Evolutionary conservation across 1,284 basidiomycete genomes (phyloP).

Genomic region (Sporisorium scitamineum): DNA sequence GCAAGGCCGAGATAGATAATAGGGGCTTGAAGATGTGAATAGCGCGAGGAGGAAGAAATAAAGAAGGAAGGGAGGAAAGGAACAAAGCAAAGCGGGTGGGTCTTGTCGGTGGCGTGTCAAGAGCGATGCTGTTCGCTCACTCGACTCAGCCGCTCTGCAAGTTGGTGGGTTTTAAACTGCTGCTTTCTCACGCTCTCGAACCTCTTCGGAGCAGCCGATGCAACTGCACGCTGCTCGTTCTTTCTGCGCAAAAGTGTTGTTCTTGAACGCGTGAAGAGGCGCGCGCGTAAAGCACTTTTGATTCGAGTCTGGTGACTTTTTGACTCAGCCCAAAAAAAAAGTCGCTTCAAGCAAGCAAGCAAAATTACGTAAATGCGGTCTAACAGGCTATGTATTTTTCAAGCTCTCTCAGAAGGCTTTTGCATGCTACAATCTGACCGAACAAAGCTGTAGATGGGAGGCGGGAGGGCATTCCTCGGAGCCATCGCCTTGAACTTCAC

Average conservation of each 20-base stretch:
- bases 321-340: slow-evolving; percentile 17
- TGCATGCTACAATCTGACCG: not conserved
- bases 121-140: not conserved
- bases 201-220: slow-evolving; percentile 15
- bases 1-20: not conserved
- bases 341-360: not conserved
- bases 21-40: not conserved
- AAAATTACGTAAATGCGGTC: not conserved
- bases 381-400: not conserved
- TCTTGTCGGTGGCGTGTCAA: slow-evolving; percentile 1
- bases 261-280: slow-evolving; percentile 24
- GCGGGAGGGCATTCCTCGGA: too few relatives aligned
- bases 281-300: slow-evolving; percentile 17
- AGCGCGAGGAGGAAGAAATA: not conserved
- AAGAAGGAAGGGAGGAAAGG: not conserved
- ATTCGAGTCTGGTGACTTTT: slow-evolving; percentile 19
- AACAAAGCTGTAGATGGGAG: not conserved
- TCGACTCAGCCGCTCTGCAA: not conserved
- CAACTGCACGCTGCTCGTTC: slow-evolving; percentile 12
- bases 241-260: slow-evolving; percentile 23
- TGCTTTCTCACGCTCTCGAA: slow-evolving; percentile 1
- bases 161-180: not conserved
- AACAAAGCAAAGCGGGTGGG: too few relatives aligned
- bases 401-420: not conserved
- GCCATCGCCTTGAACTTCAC: not conserved